A percentile compares a stretch with the other conserved stretches of the same genome.
Evolutionary conservation across 176 grass and related monocot genomes (phyloP).

Genomic region (Canna indica): DNA sequence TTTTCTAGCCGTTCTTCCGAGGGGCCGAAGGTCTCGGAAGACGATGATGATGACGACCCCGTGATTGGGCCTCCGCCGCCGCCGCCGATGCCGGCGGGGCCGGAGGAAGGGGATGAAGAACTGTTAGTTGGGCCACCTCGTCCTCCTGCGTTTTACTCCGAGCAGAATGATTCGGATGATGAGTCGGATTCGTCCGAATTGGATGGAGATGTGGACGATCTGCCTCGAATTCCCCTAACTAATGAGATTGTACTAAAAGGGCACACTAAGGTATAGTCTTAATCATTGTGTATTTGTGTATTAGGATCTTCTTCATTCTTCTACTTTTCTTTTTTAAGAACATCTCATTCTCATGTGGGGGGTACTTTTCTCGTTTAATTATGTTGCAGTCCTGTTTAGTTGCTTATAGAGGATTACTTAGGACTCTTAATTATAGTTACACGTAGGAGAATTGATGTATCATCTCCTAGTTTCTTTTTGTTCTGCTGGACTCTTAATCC

Average conservation of each 20-base stretch:
- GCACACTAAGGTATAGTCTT: conserved; percentile 62
- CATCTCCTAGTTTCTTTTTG: too few species aligned
- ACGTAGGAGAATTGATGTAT: too few species aligned
- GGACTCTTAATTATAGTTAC: too few species aligned
- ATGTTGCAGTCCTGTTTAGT: too few species aligned
- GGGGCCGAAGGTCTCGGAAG: neutral
- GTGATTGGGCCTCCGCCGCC: conserved; percentile 65
- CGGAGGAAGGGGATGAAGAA: conserved; percentile 12
- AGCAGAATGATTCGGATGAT: conserved; percentile 5
- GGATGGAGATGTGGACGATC: conserved; percentile 28
- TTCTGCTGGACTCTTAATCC: too few species aligned
- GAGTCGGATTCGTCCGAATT: conserved; percentile 12
- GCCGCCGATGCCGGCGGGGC: conserved; percentile 14
- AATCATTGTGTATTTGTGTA: neutral
- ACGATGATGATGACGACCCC: conserved; percentile 29
- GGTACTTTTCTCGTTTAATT: too few species aligned
- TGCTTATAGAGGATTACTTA: too few species aligned
- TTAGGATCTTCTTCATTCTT: neutral
- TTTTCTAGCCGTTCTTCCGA: conserved; percentile 4
- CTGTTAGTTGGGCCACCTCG: conserved; percentile 27
- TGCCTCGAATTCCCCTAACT: conserved; percentile 63
- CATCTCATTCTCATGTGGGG: neutral
- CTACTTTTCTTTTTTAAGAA: neutral
- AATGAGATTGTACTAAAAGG: conserved; percentile 84
- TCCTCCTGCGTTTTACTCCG: conserved; percentile 6